phyloP scores from a whole-genome alignment of 768 basidiomycete genomes.

The Collybia sordida region DNA sequence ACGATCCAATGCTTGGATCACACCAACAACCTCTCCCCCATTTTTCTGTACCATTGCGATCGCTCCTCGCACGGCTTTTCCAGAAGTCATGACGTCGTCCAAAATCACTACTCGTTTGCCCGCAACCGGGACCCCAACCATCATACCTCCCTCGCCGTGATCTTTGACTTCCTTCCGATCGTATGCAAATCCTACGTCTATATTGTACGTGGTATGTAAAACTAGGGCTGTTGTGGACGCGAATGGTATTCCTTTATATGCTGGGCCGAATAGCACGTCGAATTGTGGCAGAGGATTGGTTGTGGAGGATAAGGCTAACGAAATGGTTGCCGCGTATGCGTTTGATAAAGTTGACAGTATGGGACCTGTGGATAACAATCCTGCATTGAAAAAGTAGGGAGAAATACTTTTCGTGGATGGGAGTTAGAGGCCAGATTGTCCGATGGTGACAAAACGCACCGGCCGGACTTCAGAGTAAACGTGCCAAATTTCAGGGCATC shows the following conservation, averaged over 20 bases:
- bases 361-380: conserved; percentile 79
- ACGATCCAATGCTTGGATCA: conserved; percentile 83
- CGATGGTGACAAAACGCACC: conserved; percentile 48
- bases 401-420: conserved; percentile 53
- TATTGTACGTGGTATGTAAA: conserved; percentile 62
- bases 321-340: conserved; percentile 84
- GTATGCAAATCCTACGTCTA: conserved; percentile 79
- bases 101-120: conserved; percentile 85
- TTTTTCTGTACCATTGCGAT: conserved; percentile 67
- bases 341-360: conserved; percentile 74
- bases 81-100: conserved; percentile 96
- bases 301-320: conserved; percentile 39
- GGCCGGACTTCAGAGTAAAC: conserved; percentile 93
- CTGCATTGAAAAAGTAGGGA: conserved; percentile 98
- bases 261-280: conserved; percentile 92
- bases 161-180: conserved; percentile 96
- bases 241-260: conserved; percentile 96
- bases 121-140: conserved; percentile 84
- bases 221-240: conserved; percentile 82
- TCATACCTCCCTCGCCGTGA: conserved; percentile 91
- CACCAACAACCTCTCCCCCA: conserved; percentile 85
- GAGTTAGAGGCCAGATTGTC: background rate
- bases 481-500: conserved; percentile 87
- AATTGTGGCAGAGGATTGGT: conserved; percentile 42
- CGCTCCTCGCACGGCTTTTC: conserved; percentile 84